Conservation (phyloP, 2,329 filamentous ascomycete genomes). For the Penicillium sp. region DNA sequence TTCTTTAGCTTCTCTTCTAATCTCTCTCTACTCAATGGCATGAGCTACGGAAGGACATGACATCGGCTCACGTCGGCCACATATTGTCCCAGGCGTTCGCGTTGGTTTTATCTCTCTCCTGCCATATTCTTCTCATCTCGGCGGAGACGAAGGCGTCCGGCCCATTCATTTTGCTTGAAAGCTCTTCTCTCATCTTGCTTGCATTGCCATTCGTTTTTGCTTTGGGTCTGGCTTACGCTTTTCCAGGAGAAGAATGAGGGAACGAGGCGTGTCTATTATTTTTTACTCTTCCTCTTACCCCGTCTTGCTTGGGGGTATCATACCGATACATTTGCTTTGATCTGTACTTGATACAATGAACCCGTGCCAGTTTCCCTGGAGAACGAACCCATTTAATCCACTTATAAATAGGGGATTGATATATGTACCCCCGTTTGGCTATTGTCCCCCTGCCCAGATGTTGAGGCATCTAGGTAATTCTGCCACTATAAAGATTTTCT, state of each 20-base stretch:
- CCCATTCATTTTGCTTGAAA: slow-evolving; percentile 4
- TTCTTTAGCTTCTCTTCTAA: slow-evolving; percentile 11
- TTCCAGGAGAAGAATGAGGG: slow-evolving; percentile 7
- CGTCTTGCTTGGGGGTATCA: slow-evolving; percentile 15
- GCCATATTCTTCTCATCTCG: slow-evolving; percentile 2
- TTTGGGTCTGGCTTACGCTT: not conserved
- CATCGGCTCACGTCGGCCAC: slow-evolving; percentile 5
- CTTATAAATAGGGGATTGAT: not conserved
- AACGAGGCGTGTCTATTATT: slow-evolving; percentile 11
- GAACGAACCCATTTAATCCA: not conserved
- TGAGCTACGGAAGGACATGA: slow-evolving; percentile 15
- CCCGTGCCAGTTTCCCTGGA: not conserved
- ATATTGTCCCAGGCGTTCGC: slow-evolving; percentile 11
- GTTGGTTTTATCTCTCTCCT: slow-evolving; percentile 3
- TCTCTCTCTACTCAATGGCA: slow-evolving; percentile 12
- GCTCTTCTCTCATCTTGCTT: slow-evolving; percentile 1
- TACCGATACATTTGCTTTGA: slow-evolving; percentile 20
- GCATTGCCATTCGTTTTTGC: slow-evolving; percentile 4
- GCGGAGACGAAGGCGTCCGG: slow-evolving; percentile 11
- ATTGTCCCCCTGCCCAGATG: too few species aligned
- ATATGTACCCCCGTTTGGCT: too few species aligned
- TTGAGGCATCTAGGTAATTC: too few species aligned
- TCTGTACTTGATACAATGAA: slow-evolving; percentile 19
- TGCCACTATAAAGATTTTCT: too few species aligned
- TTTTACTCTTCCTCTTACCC: slow-evolving; percentile 11